These are phyloP conservation scores for Pascua guehoae DNA, from an alignment of 1,284 basidiomycete species.

Conservation along the genomic window DNA sequence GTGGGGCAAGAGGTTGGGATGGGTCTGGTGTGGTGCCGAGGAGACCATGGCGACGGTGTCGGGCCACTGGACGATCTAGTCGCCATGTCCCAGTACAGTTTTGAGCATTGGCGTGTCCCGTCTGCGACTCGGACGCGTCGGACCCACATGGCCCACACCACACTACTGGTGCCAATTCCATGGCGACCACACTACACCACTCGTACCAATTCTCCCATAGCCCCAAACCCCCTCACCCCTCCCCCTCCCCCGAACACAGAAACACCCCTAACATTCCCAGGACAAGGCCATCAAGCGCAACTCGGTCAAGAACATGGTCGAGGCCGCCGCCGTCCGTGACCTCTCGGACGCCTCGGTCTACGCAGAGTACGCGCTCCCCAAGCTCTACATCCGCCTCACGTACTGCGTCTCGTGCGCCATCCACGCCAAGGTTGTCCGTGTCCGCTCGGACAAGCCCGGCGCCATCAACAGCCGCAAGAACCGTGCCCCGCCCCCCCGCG, in stretches of 20 bases:
- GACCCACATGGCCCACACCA: no score
- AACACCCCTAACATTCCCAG: slow-evolving; percentile 43
- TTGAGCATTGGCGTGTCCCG: no score
- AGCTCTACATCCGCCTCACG: slow-evolving; percentile 97
- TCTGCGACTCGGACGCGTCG: no score
- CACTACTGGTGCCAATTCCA: no score
- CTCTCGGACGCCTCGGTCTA: slow-evolving; percentile 96
- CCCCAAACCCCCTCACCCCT: background rate
- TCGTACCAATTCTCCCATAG: background rate
- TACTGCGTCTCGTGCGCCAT: slow-evolving; percentile 99
- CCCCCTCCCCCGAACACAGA: background rate
- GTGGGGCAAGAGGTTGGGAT: no score
- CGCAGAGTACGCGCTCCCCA: slow-evolving; percentile 93
- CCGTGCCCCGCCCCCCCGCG: slow-evolving; percentile 90
- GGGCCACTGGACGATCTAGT: no score
- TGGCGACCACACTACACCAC: no score
- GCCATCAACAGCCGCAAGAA: slow-evolving; percentile 68
- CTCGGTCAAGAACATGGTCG: slow-evolving; percentile 99
- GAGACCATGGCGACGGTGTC: no score
- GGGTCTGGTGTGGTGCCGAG: no score
- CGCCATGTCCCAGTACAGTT: background rate
- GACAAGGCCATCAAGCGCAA: slow-evolving; percentile 99
- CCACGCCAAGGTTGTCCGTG: slow-evolving; percentile 97
- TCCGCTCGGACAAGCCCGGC: slow-evolving; percentile 79
- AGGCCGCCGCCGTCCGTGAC: slow-evolving; percentile 96